A percentile compares a stretch with the other conserved stretches of the same genome.
Evolutionary conservation across 148 eudicot genomes (phyloP).

Genomic region (Linanthus parryae): DNA sequence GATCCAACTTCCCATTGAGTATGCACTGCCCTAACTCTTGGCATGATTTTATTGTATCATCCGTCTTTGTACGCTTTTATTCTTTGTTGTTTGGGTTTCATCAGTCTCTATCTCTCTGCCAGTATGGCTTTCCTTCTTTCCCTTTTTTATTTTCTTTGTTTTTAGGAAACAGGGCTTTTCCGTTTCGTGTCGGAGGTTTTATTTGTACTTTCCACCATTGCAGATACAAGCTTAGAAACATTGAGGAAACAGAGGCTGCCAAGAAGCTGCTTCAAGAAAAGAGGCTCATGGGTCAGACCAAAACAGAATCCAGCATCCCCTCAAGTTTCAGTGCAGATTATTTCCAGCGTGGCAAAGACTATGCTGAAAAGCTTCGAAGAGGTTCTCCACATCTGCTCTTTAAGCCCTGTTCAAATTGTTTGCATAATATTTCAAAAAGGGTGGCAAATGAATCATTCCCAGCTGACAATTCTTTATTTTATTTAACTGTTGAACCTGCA

Average conservation of each 20-base stretch:
- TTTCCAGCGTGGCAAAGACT: slow-evolving; percentile 85
- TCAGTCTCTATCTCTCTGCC: neutral
- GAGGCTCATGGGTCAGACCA: slow-evolving; percentile 61
- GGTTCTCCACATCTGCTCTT: slow-evolving; percentile 34
- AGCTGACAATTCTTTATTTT: no score
- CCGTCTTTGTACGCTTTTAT: neutral
- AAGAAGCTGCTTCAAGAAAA: slow-evolving; percentile 92
- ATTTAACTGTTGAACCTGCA: no score
- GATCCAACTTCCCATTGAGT: slow-evolving; percentile 97
- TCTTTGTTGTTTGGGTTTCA: neutral
- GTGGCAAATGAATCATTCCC: no score
- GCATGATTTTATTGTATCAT: neutral
- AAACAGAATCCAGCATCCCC: slow-evolving; percentile 62
- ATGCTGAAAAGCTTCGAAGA: slow-evolving; percentile 91
- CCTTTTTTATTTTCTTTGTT: neutral
- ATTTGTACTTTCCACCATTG: slow-evolving; percentile 9
- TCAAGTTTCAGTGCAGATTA: slow-evolving; percentile 88
- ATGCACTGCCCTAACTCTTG: slow-evolving; percentile 15
- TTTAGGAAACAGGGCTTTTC: neutral
- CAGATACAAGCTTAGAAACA: slow-evolving; percentile 85
- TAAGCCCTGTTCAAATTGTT: neutral
- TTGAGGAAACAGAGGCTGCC: slow-evolving; percentile 99
- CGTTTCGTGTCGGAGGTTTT: neutral
- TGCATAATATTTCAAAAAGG: no score
- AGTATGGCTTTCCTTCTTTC: no score